These are phyloP conservation scores for Phytophthora hybrid DNA, from an alignment of 352 stramenopile species.

Conservation along the genomic window DNA sequence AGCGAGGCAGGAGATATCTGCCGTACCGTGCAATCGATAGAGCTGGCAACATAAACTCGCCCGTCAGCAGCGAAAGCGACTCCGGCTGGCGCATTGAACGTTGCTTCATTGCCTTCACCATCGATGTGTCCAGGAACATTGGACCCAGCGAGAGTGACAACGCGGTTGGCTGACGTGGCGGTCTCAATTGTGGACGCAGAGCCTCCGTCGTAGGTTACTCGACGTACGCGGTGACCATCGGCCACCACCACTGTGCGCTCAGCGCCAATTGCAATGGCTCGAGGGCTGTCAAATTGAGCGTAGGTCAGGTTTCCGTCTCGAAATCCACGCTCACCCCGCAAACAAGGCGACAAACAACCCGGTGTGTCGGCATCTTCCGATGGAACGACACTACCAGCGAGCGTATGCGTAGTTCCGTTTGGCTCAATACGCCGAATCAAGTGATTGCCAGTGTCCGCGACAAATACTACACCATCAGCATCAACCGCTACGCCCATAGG, in stretches of 20 bases:
- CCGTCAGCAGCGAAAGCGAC: slow-evolving; percentile 90
- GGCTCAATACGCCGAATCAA: slow-evolving; percentile 89
- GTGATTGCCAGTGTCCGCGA: slow-evolving; percentile 97
- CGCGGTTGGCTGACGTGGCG: slow-evolving; percentile 70
- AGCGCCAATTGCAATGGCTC: slow-evolving; percentile 87
- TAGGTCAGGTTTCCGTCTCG: slow-evolving; percentile 88
- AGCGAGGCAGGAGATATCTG: slow-evolving; percentile 77
- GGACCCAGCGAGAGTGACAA: slow-evolving; percentile 93
- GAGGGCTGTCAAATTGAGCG: slow-evolving; percentile 93
- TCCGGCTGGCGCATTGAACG: slow-evolving; percentile 90
- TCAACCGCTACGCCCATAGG: slow-evolving; percentile 91
- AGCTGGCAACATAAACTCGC: slow-evolving; percentile 92
- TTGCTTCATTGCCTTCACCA: slow-evolving; percentile 87
- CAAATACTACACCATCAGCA: slow-evolving; percentile 86
- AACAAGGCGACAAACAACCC: slow-evolving; percentile 91
- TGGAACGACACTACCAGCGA: slow-evolving; percentile 67
- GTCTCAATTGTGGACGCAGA: slow-evolving; percentile 68
- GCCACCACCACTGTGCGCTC: slow-evolving; percentile 89
- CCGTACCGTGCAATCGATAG: slow-evolving; percentile 89
- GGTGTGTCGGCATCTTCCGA: slow-evolving; percentile 74
- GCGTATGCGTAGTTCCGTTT: slow-evolving; percentile 66
- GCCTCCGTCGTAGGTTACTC: slow-evolving; percentile 78
- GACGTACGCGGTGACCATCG: slow-evolving; percentile 91
- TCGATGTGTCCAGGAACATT: slow-evolving; percentile 76
- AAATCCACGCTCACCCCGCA: slow-evolving; percentile 89